phyloP scores from a whole-genome alignment of 768 basidiomycete genomes.

The Tricholoma sp. region DNA sequence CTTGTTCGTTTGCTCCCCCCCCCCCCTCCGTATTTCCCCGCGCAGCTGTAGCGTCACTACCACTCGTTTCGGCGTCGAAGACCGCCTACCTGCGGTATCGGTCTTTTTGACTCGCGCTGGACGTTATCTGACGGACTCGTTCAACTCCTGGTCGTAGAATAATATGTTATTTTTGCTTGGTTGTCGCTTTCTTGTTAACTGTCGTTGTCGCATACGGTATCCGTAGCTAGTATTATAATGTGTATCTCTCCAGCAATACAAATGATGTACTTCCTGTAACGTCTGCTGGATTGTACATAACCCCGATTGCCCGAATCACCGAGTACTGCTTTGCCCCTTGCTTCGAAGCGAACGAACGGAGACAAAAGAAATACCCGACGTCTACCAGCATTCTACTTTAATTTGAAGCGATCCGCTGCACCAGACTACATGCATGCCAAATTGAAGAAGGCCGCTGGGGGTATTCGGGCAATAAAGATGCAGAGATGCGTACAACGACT shows the following conservation, averaged over 20 bases:
- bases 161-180: constrained; percentile 4
- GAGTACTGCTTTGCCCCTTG: not conserved
- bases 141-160: not conserved
- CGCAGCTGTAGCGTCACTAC: not conserved
- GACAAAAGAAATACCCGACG: not conserved
- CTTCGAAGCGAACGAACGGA: not conserved
- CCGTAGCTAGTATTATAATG: not conserved
- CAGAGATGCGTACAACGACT: not conserved
- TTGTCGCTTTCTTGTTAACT: constrained; percentile 1
- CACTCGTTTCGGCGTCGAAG: not conserved
- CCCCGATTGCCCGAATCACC: not conserved
- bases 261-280: not conserved
- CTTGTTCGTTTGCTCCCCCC: constrained; percentile 1
- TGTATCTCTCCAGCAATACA: constrained; percentile 10
- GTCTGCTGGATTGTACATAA: not conserved
- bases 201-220: not conserved
- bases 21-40: not conserved
- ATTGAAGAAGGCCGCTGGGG: not conserved
- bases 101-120: constrained; percentile 1
- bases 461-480: constrained; percentile 1
- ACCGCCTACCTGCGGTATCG: not conserved
- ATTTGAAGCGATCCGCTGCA: constrained; percentile 24
- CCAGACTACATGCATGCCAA: not conserved
- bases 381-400: constrained; percentile 9
- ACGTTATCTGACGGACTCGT: not conserved